Evolutionary conservation across 306 rosid species (phyloP), one percentile per base, ranked within the genome.

Genomic region (Parietaria judaica): DNA sequence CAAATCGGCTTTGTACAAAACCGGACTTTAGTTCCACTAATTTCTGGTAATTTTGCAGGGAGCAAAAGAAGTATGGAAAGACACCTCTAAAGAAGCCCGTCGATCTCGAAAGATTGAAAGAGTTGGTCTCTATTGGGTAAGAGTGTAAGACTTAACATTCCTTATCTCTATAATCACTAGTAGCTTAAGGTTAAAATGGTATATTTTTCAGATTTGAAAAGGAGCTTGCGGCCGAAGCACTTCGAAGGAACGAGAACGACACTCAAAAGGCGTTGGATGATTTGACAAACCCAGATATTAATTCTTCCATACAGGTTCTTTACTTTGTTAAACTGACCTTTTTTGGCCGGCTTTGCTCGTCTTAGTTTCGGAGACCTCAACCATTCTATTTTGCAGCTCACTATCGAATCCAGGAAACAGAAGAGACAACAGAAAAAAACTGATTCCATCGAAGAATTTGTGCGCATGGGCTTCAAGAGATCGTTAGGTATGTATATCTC

Each of bases 161-260:
- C 54, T 36, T 55, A 31, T 34, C 44, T 36, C 10, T 34, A 48
- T 35, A 35, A 8, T 41, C 9, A 41, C 6, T 41, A 8, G 45
- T 41, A 8, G 45, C 45, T 41, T 8, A 41, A 8, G 9, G 3
- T 41, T 41, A 5, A 5, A 41, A 41, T 41, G 31, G 31, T 62
- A 36, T 61, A 60, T 58, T 51, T 65, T 74, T 49, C 73, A 91
- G 98, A 66, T 87, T 80, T 72, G 87, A 74, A 56, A 91, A 74
- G 80, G 87, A 81, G 45, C 94, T 88, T 49, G 95, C 89, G 11
- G 95, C 98, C 36, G 98, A 91, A 78, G 89, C 97, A 54, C 92
- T 88, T 66, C 76, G 89, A 68, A 84, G 77, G 80, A 88, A 85
- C 67, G 98, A 88, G 81, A 91, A 87, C 56, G 89, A 87, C 59